Evolutionary conservation across 2,329 filamentous ascomycete genomes (phyloP), one percentile per base, ranked within the genome.

Genomic region (Trichoderma asperellum): DNA sequence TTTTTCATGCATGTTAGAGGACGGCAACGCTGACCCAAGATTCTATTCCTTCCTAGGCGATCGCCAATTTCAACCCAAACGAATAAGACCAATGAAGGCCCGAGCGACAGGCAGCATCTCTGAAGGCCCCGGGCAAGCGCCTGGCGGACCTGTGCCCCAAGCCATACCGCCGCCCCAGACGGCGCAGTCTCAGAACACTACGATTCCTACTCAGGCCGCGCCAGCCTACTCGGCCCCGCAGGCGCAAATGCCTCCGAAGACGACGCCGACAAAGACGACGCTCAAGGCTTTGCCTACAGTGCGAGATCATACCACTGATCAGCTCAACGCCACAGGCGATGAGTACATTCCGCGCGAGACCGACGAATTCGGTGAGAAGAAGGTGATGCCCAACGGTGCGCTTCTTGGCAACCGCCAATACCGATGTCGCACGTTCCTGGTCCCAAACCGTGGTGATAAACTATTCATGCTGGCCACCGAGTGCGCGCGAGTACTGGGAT

Each of bases 381-480:
- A 99, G 84, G 94, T 97, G 32, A 89, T 93, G 79, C 79, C 86
- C 27, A 93, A 94, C 75, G 96, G 96, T 52, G 90, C 94, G 76
- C 88, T 94, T 27, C 86, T 92, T 34, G 94, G 94, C 71, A 89
- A 88, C 27, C 92, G 96, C 74, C 91, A 95, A 77, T 99, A 97
- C 83, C 90, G 92, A 78, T 97, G 95, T 81, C 88, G 94, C 72
- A 98, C 95, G 1, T 99, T 99, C 79, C 89, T 92, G 73, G 94
- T 99, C 4, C 94, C 95, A 21, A 91, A 96, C 76, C 87, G 96
- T 74, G 94, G 93, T 34, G 91, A 96, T 73, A 97, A 97, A 81
- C 87, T 98, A 6, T 99, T 98, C 82, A 99, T 99, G 96, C 88
- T 99, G 64, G 96, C 96, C 43, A 99, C 96, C 18, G 96, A 99